Evolutionary conservation across 345 rosid genomes (phyloP), one percentile per base, ranked within the genome.

Genomic region (Carallia pectinifolia): DNA sequence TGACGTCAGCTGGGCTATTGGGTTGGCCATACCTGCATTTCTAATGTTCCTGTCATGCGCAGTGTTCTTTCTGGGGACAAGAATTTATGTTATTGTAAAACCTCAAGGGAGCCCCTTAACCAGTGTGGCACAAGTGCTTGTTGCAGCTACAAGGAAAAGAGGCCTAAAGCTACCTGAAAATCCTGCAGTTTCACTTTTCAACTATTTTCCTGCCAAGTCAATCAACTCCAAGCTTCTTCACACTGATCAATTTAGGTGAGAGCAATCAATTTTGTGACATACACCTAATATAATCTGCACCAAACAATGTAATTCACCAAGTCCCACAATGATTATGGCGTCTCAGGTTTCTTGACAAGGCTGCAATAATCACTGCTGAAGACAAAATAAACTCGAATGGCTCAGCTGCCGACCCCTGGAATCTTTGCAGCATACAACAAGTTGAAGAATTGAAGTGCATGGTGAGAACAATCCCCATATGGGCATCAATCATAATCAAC

Each of bases 361-460:
- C 71, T 2, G 71, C 71, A 58, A 68, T 68, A 8, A 39, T 39
- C 3, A 58, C 71, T 3, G 47, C 2, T 0, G 63, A 58, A 56
- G 71, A 68, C 71, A 17, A 68, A 30, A 18, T 55, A 33, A 68
- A 58, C 16, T 15, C 34, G 13, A 55, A 68, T 23, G 71, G 71
- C 16, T 68, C 71, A n/a, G 53, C 71, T 36, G 19, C 36, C 61
- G 16, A 68, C 6, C 56, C 64, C 1, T 68, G 71, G 71, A 68
- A 68, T 19, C 60, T 56, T 30, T 56, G 60, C 6, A 56, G 60
- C 60, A 56, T 56, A 13, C 60, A 56, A 56, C 71, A 68, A 68
- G 71, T 68, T 6, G 71, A 68, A 38, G 63, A 68, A 58, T 54
- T 34, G 16, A 68, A 68, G 39, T 68, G 71, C 37, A 16, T 68